phyloP scores from a whole-genome alignment of 2,329 filamentous ascomycete species.

The Aureobasidium uvarum region DNA sequence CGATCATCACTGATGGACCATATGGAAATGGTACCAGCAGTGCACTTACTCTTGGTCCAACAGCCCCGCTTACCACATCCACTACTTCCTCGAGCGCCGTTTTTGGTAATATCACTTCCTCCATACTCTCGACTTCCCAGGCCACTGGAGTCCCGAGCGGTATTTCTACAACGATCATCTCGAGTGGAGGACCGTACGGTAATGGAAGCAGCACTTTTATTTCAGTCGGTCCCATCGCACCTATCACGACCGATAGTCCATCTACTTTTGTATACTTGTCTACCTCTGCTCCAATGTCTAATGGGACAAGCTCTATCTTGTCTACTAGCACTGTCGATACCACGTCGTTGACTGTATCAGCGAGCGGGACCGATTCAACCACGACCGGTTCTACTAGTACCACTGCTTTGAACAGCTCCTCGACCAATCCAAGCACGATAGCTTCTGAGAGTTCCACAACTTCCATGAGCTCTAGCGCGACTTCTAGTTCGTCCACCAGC shows the following conservation, averaged over 20 bases:
- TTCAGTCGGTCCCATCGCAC: neutral
- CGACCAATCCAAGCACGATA: neutral
- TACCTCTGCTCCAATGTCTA: neutral
- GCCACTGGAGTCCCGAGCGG: neutral
- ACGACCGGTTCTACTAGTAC: neutral
- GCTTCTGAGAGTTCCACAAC: neutral
- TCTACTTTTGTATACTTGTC: neutral
- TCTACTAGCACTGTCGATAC: neutral
- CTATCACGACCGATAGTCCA: neutral
- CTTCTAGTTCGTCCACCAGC: neutral
- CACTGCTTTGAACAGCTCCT: neutral
- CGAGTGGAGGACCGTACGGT: neutral
- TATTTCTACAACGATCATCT: neutral
- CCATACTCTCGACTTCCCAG: neutral
- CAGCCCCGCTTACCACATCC: neutral
- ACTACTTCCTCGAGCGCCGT: neutral
- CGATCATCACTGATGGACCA: no score
- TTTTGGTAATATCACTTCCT: neutral
- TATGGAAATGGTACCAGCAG: conserved; percentile 3
- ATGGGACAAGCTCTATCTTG: neutral
- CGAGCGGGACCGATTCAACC: neutral
- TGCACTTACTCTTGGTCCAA: neutral
- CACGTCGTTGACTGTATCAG: neutral
- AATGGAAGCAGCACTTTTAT: neutral
- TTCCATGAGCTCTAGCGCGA: neutral